Conservation (phyloP, 148 eudicot species). For the Diospyros lotus region DNA sequence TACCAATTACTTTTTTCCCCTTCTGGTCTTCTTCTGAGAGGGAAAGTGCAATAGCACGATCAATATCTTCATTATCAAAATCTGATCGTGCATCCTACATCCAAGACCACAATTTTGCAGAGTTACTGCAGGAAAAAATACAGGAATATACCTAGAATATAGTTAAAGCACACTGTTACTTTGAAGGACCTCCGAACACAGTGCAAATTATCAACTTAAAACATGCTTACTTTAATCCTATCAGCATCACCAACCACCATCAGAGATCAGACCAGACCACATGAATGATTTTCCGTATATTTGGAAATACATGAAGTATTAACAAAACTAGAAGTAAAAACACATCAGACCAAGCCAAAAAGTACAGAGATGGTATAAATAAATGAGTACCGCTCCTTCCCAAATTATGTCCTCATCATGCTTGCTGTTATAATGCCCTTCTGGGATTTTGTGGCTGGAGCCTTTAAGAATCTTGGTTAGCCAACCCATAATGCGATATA, state of each 20-base stretch:
- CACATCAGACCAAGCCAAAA: background rate
- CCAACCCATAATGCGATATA: conserved; percentile 67
- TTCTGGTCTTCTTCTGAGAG: conserved; percentile 48
- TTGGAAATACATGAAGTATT: background rate
- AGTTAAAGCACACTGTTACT: too few species aligned
- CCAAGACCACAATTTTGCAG: conserved; percentile 8
- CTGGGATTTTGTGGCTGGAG: conserved; percentile 51
- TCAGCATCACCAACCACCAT: background rate
- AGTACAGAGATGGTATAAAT: background rate
- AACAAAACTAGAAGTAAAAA: background rate
- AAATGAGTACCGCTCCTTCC: conserved; percentile 57
- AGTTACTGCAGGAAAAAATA: background rate
- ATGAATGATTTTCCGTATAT: background rate
- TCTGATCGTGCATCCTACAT: conserved; percentile 68
- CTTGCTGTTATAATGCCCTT: conserved; percentile 55
- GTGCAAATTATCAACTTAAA: background rate
- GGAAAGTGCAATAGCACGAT: conserved; percentile 81
- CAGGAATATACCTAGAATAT: background rate
- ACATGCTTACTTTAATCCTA: background rate
- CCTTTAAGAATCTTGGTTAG: conserved; percentile 68
- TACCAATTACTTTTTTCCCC: conserved; percentile 75
- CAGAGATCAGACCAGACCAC: background rate
- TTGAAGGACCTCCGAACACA: too few species aligned
- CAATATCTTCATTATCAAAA: conserved; percentile 69
- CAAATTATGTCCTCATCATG: conserved; percentile 57